Conservation (phyloP, 306 rosid species). For the Dryas alaskensis region DNA sequence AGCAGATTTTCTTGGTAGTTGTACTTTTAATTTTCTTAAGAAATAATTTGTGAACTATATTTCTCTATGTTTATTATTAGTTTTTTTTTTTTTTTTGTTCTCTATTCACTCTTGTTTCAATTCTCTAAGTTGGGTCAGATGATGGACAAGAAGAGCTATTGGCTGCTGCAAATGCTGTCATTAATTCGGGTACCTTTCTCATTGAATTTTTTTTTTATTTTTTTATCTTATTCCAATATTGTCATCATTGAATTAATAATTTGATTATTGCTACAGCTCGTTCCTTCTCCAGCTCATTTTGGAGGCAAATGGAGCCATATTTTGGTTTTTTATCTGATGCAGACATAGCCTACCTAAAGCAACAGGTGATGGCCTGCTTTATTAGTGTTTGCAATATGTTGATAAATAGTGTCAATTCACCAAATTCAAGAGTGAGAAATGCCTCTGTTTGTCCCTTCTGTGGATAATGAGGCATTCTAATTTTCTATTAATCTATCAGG, state of each 20-base stretch:
- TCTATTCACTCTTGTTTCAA: conserved; percentile 37
- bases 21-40: not conserved
- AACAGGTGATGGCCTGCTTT: conserved; percentile 56
- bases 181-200: conserved; percentile 60
- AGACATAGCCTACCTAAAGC: conserved; percentile 67
- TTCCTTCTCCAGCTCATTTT: conserved; percentile 63
- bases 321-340: conserved; percentile 67
- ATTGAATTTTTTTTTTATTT: conserved; percentile 24
- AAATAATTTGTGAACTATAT: conserved; percentile 14
- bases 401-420: not conserved
- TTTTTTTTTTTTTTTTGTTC: conserved; percentile 25
- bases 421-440: conserved; percentile 5
- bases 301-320: conserved; percentile 88
- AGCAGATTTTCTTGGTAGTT: conserved; percentile 82
- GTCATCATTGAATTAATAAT: conserved; percentile 27
- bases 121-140: conserved; percentile 78
- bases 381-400: not conserved
- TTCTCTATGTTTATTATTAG: not conserved
- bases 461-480: conserved; percentile 12
- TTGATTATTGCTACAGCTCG: conserved; percentile 51
- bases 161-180: conserved; percentile 84
- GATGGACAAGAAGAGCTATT: conserved; percentile 84
- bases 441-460: conserved; percentile 2
- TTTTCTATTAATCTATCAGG: conserved; percentile 47
- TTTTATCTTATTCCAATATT: conserved; percentile 20